A percentile compares a stretch with the other conserved stretches of the same genome.
phyloP scores from a whole-genome alignment of 2,329 filamentous ascomycete genomes.

The Talaromyces sp. region DNA sequence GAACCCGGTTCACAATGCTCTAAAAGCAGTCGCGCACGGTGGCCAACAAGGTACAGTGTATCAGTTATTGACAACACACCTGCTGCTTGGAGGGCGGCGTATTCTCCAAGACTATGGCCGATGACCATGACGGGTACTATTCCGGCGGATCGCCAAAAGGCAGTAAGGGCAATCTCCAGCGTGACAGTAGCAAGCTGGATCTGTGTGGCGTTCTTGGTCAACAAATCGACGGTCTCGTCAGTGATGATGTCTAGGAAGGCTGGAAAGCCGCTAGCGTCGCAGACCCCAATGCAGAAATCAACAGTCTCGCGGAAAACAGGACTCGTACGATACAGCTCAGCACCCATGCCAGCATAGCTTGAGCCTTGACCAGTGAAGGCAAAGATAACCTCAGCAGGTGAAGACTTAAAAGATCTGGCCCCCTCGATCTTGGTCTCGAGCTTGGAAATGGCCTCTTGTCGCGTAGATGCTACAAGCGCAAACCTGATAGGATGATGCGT shows the following conservation, averaged over 20 bases:
- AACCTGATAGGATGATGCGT: conserved; percentile 41
- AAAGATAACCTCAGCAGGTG: conserved; percentile 30
- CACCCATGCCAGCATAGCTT: conserved; percentile 28
- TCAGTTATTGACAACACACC: conserved; percentile 27
- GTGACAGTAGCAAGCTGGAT: neutral
- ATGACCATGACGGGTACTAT: conserved; percentile 25
- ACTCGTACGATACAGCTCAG: conserved; percentile 40
- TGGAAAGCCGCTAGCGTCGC: neutral
- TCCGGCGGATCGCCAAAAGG: conserved; percentile 22
- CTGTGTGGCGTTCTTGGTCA: neutral
- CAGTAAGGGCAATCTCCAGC: neutral
- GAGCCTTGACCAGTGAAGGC: conserved; percentile 38
- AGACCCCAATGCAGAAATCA: neutral
- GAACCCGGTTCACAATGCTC: conserved; percentile 21
- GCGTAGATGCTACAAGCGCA: conserved; percentile 20
- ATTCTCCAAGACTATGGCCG: conserved; percentile 34
- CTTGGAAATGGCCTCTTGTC: neutral
- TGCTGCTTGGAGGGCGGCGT: conserved; percentile 27
- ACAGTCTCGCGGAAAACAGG: neutral
- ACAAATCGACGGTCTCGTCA: neutral
- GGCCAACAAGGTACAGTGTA: conserved; percentile 29
- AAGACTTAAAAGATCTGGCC: conserved; percentile 40
- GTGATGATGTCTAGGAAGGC: neutral
- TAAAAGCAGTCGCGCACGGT: conserved; percentile 25
- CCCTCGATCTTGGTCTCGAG: conserved; percentile 3